A percentile compares a stretch with the other conserved stretches of the same genome.
phyloP scores from a whole-genome alignment of 2,329 filamentous ascomycete genomes.

The Aspergillus transmontanensis region DNA sequence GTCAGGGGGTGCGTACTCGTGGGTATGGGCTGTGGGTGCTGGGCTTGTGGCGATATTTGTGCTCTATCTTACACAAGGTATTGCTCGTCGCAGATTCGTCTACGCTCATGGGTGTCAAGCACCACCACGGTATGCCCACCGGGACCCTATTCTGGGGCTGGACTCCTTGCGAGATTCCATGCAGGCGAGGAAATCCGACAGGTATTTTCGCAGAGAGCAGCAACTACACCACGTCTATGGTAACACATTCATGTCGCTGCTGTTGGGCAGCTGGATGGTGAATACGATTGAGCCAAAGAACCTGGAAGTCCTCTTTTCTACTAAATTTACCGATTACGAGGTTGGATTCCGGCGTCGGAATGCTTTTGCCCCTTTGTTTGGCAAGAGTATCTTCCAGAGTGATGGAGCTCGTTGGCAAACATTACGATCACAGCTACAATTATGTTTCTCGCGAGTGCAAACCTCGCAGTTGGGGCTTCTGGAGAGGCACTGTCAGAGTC shows the following conservation, averaged over 20 bases:
- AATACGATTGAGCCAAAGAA: constrained; percentile 7
- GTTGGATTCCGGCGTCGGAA: background rate
- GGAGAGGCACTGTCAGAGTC: background rate
- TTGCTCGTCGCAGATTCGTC: background rate
- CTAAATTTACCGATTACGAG: constrained; percentile 1
- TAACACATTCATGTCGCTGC: background rate
- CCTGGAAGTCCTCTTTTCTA: constrained; percentile 4
- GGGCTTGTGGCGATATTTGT: background rate
- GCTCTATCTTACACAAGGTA: background rate
- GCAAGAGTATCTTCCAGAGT: too few relatives aligned
- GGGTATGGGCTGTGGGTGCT: background rate
- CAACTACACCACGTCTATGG: background rate
- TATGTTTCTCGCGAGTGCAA: background rate
- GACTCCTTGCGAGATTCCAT: background rate
- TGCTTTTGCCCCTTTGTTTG: too few relatives aligned
- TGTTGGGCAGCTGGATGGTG: constrained; percentile 4
- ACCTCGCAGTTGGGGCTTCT: background rate
- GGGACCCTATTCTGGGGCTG: background rate
- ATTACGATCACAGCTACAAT: too few relatives aligned
- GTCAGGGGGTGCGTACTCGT: background rate
- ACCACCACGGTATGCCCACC: background rate
- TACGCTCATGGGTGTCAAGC: background rate
- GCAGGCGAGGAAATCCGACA: background rate
- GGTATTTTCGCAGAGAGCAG: background rate
- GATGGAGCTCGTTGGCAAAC: too few relatives aligned